Conservation (phyloP, 495 filamentous ascomycete species). For the Immersiella caudata region DNA sequence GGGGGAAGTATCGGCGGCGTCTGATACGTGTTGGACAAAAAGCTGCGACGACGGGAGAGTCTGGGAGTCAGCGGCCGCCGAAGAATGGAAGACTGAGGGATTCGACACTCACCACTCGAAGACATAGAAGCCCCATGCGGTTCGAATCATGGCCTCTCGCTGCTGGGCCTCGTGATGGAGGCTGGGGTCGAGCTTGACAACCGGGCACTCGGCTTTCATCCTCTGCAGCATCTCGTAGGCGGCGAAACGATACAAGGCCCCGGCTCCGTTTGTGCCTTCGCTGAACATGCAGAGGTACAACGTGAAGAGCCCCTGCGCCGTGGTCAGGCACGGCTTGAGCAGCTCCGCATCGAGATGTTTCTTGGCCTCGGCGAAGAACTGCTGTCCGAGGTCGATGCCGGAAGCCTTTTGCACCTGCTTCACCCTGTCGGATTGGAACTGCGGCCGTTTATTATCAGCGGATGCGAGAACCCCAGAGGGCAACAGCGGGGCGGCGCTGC, state of each 20-base stretch:
- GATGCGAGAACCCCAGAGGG: too few relatives aligned
- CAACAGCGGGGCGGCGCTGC: too few relatives aligned
- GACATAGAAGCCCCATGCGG: too few relatives aligned
- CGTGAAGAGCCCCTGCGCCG: constrained; percentile 23
- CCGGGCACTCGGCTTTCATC: constrained; percentile 10
- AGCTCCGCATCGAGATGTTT: constrained; percentile 20
- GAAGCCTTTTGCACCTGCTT: neutral
- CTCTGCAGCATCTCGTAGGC: constrained; percentile 27
- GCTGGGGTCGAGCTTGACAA: constrained; percentile 13
- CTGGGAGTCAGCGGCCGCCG: too few relatives aligned
- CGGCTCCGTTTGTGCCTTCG: constrained; percentile 23
- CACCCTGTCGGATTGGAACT: constrained; percentile 22
- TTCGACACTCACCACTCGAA: too few relatives aligned
- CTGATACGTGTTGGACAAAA: too few relatives aligned
- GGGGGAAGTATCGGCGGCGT: too few relatives aligned
- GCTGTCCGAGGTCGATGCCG: constrained; percentile 12
- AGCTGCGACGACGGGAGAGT: too few relatives aligned
- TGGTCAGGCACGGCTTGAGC: constrained; percentile 13
- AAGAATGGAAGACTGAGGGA: too few relatives aligned
- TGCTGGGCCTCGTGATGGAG: constrained; percentile 13
- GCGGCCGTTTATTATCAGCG: too few relatives aligned
- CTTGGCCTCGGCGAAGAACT: constrained; percentile 25
- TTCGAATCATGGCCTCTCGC: constrained; percentile 17
- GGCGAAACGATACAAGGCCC: constrained; percentile 26
- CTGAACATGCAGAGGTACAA: constrained; percentile 20